A percentile compares a stretch with the other conserved stretches of the same genome.
Conservation (phyloP, 768 basidiomycete genomes). For the Boletus bicolor region DNA sequence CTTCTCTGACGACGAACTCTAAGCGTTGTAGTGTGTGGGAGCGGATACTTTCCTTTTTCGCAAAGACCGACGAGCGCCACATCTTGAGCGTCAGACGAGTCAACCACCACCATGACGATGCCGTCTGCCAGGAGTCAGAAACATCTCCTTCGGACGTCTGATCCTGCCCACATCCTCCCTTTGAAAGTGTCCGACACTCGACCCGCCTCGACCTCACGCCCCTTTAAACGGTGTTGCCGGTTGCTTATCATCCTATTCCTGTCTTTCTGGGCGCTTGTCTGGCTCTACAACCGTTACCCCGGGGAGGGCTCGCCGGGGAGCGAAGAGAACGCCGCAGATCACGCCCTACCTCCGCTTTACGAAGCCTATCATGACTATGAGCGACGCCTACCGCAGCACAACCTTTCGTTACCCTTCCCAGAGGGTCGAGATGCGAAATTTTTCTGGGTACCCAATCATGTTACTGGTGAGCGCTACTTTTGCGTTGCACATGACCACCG, state of each 20-base stretch:
- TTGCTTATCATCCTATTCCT: conserved; percentile 13
- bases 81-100: neutral
- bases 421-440: conserved; percentile 42
- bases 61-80: neutral
- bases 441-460: conserved; percentile 50
- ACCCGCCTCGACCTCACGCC: neutral
- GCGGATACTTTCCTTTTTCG: conserved; percentile 5
- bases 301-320: neutral
- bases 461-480: conserved; percentile 29
- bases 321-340: neutral
- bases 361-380: conserved; percentile 43
- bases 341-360: conserved; percentile 44
- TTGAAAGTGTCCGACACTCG: conserved; percentile 10
- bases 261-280: conserved; percentile 12
- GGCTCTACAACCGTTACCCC: conserved; percentile 9
- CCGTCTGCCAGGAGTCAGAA: conserved; percentile 1
- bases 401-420: conserved; percentile 36
- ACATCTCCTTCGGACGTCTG: conserved; percentile 1
- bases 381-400: conserved; percentile 45
- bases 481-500: no score
- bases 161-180: conserved; percentile 16
- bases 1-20: neutral
- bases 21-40: neutral
- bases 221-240: conserved; percentile 10
- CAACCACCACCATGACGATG: conserved; percentile 13